These are phyloP conservation scores for Chaetomium strumarium DNA, from an alignment of 2,329 filamentous ascomycete genomes.

Conservation along the genomic window DNA sequence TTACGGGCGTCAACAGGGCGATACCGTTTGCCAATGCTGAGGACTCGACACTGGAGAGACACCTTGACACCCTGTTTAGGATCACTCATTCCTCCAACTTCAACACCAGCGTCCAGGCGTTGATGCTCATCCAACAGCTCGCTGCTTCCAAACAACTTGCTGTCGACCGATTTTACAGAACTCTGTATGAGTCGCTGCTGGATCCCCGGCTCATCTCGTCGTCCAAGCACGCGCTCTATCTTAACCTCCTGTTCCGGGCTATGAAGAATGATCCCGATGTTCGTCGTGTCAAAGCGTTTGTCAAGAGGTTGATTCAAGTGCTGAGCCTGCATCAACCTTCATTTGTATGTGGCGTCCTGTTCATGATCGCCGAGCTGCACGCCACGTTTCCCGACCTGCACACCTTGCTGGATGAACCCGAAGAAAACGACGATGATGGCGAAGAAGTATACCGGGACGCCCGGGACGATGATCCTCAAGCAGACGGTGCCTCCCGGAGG, in stretches of 20 bases:
- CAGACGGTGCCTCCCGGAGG: conserved; percentile 36
- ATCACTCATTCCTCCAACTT: conserved; percentile 98
- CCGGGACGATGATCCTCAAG: conserved; percentile 58
- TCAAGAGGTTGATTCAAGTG: conserved; percentile 86
- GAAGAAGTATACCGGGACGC: conserved; percentile 50
- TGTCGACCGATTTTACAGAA: conserved; percentile 88
- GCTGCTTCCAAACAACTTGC: conserved; percentile 73
- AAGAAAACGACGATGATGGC: conserved; percentile 67
- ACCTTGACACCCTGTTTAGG: conserved; percentile 89
- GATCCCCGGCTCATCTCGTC: conserved; percentile 84
- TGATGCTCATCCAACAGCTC: conserved; percentile 91
- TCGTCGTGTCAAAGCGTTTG: conserved; percentile 89
- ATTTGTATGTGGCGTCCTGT: conserved; percentile 90
- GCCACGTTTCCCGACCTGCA: conserved; percentile 73
- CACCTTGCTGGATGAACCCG: conserved; percentile 71
- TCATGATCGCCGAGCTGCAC: conserved; percentile 77
- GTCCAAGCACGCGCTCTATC: conserved; percentile 91
- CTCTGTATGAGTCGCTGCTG: conserved; percentile 87
- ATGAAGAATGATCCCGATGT: conserved; percentile 87
- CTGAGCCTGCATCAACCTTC: conserved; percentile 84
- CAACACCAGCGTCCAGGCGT: conserved; percentile 94
- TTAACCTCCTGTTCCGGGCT: conserved; percentile 84
- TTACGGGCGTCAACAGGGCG: conserved; percentile 92
- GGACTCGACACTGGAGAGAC: conserved; percentile 72
- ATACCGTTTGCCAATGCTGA: conserved; percentile 87